Base-by-base conservation (phyloP, 805 yeast genomes). In the Teunomyces stri region DNA sequence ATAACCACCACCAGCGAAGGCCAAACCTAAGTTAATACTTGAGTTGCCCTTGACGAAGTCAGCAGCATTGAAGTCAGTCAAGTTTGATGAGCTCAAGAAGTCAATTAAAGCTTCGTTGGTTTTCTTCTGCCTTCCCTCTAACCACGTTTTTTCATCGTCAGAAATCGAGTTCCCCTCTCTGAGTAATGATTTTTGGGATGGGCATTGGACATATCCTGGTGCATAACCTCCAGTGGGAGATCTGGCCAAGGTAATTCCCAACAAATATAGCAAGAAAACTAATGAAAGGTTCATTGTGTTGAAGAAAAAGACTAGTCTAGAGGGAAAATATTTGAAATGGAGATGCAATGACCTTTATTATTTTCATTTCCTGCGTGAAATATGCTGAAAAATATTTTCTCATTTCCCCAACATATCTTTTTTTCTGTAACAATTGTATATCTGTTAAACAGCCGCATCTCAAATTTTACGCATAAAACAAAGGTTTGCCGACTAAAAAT, bases 1-100 rank as follows among this genome's bases (percentile, higher is more conserved):
- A 50, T 70, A 71, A 2, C 75, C 70, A 12, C 76, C 76, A 2
- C 76, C 76, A 7, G 68, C 57, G 47, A 71, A 63, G 3, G 75
- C 73, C 18, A 71, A 47, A 4, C 69, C 76, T 15, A 71, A 60
- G 22, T 42, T 39, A 22, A 48, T 49, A n/a, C 58, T 46, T 7
- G 45, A 15, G 38, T 49, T 48, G 13, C 48, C 51, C 16, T 20
- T 44, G 28, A 65, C 39, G 42, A 65, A 64, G 28, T 48, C 49
- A 15, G 52, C 57, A 4, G 58, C 58, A 44, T 64, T 55, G 38
- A 60, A 57, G 42, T 54, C 56, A 4, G 55, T 47, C 28, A 66
- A 43, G 20, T 59, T 62, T 12, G 63, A 58, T 11, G 48, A 48
- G 10, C 55, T 42, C 33, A 68, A 53, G 44, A 55, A 68, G 9